Evolutionary conservation across 2,329 filamentous ascomycete species (phyloP).

Genomic region (Claviceps cyperi): DNA sequence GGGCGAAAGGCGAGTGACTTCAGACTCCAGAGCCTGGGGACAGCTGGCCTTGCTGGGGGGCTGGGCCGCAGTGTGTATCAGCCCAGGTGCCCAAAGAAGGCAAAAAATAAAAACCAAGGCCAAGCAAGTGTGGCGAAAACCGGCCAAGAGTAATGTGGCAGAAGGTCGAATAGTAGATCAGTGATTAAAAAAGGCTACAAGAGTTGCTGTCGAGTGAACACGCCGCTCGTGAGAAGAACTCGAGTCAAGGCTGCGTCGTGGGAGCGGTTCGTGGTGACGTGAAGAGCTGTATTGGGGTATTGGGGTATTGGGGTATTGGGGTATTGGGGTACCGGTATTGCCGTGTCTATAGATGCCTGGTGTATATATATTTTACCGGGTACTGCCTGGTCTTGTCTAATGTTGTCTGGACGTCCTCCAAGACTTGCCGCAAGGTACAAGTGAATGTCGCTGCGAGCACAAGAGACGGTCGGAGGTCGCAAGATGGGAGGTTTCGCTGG

Average conservation of each 20-base stretch:
- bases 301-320: too few relatives aligned
- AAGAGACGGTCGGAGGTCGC: background rate
- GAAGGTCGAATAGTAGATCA: background rate
- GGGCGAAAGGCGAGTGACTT: conserved; percentile 12
- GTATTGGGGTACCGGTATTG: background rate
- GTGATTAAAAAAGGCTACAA: background rate
- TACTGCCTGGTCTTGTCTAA: background rate
- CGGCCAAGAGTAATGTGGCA: background rate
- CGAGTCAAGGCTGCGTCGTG: conserved; percentile 1
- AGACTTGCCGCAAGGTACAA: conserved; percentile 31
- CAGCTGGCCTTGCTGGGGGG: background rate
- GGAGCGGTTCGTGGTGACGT: background rate
- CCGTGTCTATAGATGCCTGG: background rate
- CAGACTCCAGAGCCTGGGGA: background rate
- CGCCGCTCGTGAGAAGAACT: background rate
- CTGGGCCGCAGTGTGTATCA: background rate
- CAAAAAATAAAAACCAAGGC: background rate
- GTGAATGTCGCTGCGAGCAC: conserved; percentile 32
- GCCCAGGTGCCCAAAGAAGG: background rate
- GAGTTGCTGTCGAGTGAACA: background rate
- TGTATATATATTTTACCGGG: too few relatives aligned
- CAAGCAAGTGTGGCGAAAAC: conserved; percentile 4
- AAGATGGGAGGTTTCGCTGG: background rate
- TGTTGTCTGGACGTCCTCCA: conserved; percentile 6
- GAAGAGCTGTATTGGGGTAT: background rate